Conservation (phyloP, 495 filamentous ascomycete species). For the Xylaria venustula region DNA sequence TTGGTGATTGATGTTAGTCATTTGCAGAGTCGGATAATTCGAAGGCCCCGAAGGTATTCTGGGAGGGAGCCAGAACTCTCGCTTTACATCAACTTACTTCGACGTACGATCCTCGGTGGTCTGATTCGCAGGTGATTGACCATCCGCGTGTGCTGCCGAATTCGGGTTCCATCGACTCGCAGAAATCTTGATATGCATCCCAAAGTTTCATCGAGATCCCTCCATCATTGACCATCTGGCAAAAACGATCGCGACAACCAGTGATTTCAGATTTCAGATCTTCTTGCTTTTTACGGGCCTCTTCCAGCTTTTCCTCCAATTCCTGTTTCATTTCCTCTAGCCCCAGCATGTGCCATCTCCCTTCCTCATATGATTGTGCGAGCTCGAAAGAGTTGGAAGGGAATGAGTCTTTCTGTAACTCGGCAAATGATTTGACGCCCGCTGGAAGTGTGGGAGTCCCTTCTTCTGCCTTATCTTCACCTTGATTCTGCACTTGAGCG, state of each 20-base stretch:
- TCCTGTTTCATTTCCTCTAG: not conserved
- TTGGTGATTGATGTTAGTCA: not conserved
- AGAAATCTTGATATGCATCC: slow-evolving; percentile 16
- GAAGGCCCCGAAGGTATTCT: not conserved
- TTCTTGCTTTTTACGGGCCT: not conserved
- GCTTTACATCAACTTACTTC: not conserved
- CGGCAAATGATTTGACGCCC: not conserved
- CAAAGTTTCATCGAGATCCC: slow-evolving; percentile 12
- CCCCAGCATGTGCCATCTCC: not conserved
- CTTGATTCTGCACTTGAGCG: too few species aligned
- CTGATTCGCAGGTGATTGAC: slow-evolving; percentile 12
- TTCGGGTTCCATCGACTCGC: slow-evolving; percentile 13
- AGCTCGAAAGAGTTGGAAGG: not conserved
- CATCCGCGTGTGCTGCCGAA: slow-evolving; percentile 9
- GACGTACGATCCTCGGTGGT: slow-evolving; percentile 11
- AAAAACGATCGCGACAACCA: not conserved
- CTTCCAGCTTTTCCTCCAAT: not conserved
- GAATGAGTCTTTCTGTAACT: not conserved
- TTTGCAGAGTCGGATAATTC: not conserved
- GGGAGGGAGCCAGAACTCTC: too few species aligned
- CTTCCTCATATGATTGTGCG: not conserved
- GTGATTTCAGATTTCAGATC: not conserved
- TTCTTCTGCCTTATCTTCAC: too few species aligned
- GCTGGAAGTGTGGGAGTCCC: too few species aligned
- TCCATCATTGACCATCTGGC: too few species aligned